Conservation (phyloP, 805 yeast species). For the Starmerella stigmatis region DNA sequence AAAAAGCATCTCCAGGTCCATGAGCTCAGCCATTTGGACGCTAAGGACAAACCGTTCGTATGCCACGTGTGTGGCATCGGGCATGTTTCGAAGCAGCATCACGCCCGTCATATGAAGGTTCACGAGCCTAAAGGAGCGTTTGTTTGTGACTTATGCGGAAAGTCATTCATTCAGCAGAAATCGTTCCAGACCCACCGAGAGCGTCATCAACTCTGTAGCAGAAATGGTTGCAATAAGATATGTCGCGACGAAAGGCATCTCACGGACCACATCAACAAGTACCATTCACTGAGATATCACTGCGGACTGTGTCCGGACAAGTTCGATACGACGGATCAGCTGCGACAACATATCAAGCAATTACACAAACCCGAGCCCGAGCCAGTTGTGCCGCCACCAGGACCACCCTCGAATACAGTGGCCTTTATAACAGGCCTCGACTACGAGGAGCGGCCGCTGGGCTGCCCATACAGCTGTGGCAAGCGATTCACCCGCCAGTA, state of each 20-base stretch:
- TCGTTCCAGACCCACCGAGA: conserved; percentile 62
- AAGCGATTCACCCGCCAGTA: conserved; percentile 32
- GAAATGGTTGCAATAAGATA: conserved; percentile 44
- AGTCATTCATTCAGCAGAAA: conserved; percentile 63
- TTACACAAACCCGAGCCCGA: conserved; percentile 4
- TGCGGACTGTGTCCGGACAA: conserved; percentile 26
- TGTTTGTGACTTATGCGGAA: conserved; percentile 49
- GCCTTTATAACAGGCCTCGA: conserved; percentile 32
- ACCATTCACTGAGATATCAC: conserved; percentile 40
- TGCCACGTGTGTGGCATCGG: conserved; percentile 77
- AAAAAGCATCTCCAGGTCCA: conserved; percentile 77
- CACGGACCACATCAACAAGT: conserved; percentile 52
- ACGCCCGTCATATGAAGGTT: conserved; percentile 70
- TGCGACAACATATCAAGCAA: conserved; percentile 7
- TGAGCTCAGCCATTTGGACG: conserved; percentile 43
- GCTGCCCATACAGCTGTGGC: conserved; percentile 30
- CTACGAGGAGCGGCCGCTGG: conserved; percentile 28
- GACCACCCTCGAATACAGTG: conserved; percentile 20
- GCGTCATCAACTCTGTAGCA: conserved; percentile 28
- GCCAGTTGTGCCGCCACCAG: not conserved
- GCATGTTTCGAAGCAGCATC: conserved; percentile 67
- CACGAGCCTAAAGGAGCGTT: conserved; percentile 63
- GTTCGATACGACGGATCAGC: conserved; percentile 12
- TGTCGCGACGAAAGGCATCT: conserved; percentile 58
- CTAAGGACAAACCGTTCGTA: conserved; percentile 53